phyloP scores from a whole-genome alignment of 257 asterid species.

The Dorcoceras hygrometricum region DNA sequence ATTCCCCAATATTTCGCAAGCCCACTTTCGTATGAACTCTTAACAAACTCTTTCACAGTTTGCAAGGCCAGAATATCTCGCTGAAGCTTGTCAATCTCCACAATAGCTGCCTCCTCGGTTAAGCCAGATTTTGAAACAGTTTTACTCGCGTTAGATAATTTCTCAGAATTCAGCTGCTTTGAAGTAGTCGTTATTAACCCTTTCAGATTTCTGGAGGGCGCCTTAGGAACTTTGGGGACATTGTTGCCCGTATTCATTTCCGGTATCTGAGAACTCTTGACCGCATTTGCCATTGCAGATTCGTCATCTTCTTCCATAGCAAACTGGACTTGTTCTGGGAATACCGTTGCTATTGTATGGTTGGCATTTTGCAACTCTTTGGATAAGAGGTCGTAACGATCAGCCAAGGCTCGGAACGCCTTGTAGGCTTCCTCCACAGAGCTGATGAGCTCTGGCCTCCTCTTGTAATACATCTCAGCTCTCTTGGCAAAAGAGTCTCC shows the following conservation, averaged over 20 bases:
- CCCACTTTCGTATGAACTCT: conserved; percentile 78
- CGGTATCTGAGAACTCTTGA: conserved; percentile 16
- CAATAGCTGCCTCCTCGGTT: conserved; percentile 52
- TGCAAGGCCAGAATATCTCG: conserved; percentile 71
- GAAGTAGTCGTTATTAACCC: conserved; percentile 35
- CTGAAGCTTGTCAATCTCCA: conserved; percentile 71
- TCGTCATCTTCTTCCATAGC: conserved; percentile 41
- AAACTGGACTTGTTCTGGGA: conserved; percentile 53
- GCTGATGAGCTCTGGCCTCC: conserved; percentile 71
- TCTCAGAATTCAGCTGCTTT: conserved; percentile 38
- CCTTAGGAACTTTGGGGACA: conserved; percentile 44
- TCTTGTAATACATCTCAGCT: conserved; percentile 88
- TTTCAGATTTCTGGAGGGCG: conserved; percentile 37
- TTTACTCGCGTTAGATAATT: conserved; percentile 22
- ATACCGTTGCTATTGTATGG: conserved; percentile 50
- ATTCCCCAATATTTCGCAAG: conserved; percentile 62
- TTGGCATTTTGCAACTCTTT: conserved; percentile 74
- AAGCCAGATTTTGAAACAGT: conserved; percentile 43
- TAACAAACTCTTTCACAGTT: conserved; percentile 79
- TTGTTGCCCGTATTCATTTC: not conserved
- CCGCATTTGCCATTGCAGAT: conserved; percentile 11
- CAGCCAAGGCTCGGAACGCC: conserved; percentile 75
- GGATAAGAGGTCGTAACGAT: conserved; percentile 72
- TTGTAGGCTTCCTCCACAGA: conserved; percentile 76
- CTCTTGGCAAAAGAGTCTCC: conserved; percentile 89